phyloP scores from a whole-genome alignment of 169 alveolate species.

The Plasmodium gallinaceum region DNA sequence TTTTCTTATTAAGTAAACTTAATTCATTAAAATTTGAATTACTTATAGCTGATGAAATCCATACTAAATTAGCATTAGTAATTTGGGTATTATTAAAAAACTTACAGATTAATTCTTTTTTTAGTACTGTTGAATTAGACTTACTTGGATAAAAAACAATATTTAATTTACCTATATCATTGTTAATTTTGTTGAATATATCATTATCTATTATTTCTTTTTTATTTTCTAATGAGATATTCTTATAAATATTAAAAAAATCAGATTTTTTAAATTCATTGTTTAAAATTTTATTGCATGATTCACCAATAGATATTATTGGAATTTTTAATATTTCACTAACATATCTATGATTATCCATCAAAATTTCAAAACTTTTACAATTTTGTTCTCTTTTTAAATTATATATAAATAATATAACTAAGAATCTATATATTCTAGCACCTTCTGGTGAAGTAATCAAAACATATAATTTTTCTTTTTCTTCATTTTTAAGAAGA shows the following conservation, averaged over 20 bases:
- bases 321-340: slow-evolving; percentile 16
- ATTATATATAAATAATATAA: slow-evolving; percentile 24
- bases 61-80: not conserved
- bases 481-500: not conserved
- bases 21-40: slow-evolving; percentile 7
- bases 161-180: slow-evolving; percentile 3
- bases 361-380: not conserved
- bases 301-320: slow-evolving; percentile 40
- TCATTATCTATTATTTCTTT: not conserved
- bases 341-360: not conserved
- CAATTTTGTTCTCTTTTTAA: not conserved
- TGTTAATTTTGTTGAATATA: slow-evolving; percentile 26
- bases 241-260: slow-evolving; percentile 7
- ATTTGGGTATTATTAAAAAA: not conserved
- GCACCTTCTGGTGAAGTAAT: slow-evolving; percentile 73
- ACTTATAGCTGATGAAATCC: slow-evolving; percentile 62
- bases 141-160: slow-evolving; percentile 49
- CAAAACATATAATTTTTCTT: slow-evolving; percentile 17
- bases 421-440: slow-evolving; percentile 40
- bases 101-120: slow-evolving; percentile 12
- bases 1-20: not conserved
- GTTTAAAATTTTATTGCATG: slow-evolving; percentile 29
- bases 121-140: slow-evolving; percentile 35
- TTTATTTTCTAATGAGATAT: not conserved
- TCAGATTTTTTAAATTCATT: slow-evolving; percentile 7